Conservation (phyloP, 441 rosid species). For the Populus hybrid region DNA sequence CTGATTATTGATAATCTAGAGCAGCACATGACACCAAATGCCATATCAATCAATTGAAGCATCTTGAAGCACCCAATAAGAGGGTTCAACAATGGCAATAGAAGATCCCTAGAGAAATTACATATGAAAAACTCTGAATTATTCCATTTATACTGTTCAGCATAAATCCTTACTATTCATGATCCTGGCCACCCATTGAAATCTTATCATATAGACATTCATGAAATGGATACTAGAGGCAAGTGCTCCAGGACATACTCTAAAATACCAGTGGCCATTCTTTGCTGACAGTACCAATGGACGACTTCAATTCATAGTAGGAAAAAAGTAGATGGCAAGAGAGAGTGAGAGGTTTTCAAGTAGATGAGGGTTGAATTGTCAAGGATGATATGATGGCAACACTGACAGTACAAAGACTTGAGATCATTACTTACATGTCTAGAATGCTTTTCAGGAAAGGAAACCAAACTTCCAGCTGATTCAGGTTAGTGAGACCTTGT, state of each 20-base stretch:
- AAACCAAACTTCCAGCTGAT: conserved; percentile 71
- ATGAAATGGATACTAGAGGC: not conserved
- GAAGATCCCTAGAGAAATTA: not conserved
- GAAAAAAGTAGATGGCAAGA: not conserved
- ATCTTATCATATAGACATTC: not conserved
- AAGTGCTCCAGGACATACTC: not conserved
- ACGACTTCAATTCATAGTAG: not conserved
- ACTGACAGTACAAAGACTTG: not conserved
- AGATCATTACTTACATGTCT: conserved; percentile 49
- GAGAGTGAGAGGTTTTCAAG: not conserved
- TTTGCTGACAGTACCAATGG: not conserved
- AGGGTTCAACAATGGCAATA: not conserved
- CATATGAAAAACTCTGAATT: not conserved
- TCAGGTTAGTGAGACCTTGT: conserved; percentile 93
- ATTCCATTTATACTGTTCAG: not conserved
- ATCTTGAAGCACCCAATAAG: not conserved
- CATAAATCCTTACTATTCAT: not conserved
- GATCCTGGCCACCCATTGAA: not conserved
- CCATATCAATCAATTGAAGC: not conserved
- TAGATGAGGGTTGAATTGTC: not conserved
- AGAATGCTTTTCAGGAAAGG: conserved; percentile 78
- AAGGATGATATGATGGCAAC: not conserved
- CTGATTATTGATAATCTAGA: not conserved
- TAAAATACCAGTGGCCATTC: not conserved
- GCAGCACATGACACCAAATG: not conserved